Evolutionary conservation across 148 eudicot species (phyloP).

Genomic region (Camellia sinensis): DNA sequence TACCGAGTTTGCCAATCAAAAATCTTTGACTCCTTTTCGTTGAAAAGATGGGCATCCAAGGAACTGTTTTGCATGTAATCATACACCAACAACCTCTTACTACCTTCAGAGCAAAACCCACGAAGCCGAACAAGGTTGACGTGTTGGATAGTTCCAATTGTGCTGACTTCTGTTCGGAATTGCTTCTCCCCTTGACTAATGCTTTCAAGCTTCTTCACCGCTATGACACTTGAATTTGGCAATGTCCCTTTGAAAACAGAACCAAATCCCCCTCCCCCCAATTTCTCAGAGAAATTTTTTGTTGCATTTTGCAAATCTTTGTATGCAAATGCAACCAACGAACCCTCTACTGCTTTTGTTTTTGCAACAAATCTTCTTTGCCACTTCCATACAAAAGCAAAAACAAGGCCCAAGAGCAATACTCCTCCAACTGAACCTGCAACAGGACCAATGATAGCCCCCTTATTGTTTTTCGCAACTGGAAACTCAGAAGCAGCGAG

Average conservation of each 20-base stretch:
- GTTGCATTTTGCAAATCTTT: slow-evolving; percentile 42
- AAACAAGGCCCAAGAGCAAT: slow-evolving; percentile 12
- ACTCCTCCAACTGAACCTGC: slow-evolving; percentile 22
- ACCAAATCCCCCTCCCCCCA: slow-evolving; percentile 57
- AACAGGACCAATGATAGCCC: slow-evolving; percentile 21
- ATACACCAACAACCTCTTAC: slow-evolving; percentile 40
- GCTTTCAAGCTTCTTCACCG: slow-evolving; percentile 53
- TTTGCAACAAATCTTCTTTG: slow-evolving; percentile 13
- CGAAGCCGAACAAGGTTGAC: slow-evolving; percentile 54
- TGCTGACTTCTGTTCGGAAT: slow-evolving; percentile 53
- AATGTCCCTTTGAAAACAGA: slow-evolving; percentile 51
- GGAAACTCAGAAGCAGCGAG: slow-evolving; percentile 37
- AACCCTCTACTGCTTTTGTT: slow-evolving; percentile 33
- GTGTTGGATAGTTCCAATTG: slow-evolving; percentile 53
- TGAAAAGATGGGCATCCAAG: slow-evolving; percentile 40
- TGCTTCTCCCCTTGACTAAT: slow-evolving; percentile 50
- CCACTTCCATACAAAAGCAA: slow-evolving; percentile 15
- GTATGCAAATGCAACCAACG: slow-evolving; percentile 36
- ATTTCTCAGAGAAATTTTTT: slow-evolving; percentile 42
- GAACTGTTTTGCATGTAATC: slow-evolving; percentile 53
- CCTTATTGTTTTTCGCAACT: slow-evolving; percentile 19
- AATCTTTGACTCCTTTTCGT: slow-evolving; percentile 13
- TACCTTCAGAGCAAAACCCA: slow-evolving; percentile 49
- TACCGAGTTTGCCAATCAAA: slow-evolving; percentile 41
- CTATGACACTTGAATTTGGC: slow-evolving; percentile 39